Evolutionary conservation across 129 eudicot species (phyloP).

Genomic region (Gnaphalium uliginosum): DNA sequence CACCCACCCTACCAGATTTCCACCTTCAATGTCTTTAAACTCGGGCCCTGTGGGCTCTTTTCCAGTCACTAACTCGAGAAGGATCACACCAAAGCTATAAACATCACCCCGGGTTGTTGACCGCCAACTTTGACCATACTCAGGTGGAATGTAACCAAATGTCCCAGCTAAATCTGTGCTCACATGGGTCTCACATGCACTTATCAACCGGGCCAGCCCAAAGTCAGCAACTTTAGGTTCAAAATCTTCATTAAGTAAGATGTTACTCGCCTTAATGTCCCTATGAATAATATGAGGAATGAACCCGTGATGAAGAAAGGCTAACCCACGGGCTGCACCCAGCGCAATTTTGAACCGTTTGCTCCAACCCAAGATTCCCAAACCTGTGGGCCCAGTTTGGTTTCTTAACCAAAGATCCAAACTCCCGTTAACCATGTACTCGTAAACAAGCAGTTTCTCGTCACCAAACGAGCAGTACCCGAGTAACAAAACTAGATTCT

Average conservation of each 20-base stretch:
- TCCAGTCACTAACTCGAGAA: constrained; percentile 71
- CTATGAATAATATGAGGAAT: constrained; percentile 72
- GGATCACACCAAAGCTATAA: constrained; percentile 73
- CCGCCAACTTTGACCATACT: constrained; percentile 79
- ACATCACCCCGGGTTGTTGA: constrained; percentile 75
- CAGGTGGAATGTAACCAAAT: constrained; percentile 80
- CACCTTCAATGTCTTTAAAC: constrained; percentile 77
- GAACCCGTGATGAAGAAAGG: constrained; percentile 71
- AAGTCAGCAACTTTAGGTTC: constrained; percentile 80
- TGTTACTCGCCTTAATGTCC: constrained; percentile 75
- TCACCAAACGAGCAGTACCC: constrained; percentile 72
- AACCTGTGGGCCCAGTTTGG: constrained; percentile 41
- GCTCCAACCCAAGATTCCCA: constrained; percentile 53
- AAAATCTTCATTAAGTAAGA: constrained; percentile 58
- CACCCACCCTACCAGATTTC: constrained; percentile 79
- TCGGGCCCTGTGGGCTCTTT: constrained; percentile 81
- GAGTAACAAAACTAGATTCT: constrained; percentile 62
- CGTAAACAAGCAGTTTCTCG: constrained; percentile 66
- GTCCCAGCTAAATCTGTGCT: constrained; percentile 85
- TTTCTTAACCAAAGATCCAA: constrained; percentile 75
- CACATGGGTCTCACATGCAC: constrained; percentile 82
- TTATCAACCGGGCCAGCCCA: constrained; percentile 65
- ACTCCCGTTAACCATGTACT: constrained; percentile 76
- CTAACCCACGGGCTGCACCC: constrained; percentile 78
- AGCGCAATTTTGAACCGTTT: constrained; percentile 62